A percentile compares a stretch with the other conserved stretches of the same genome.
These are phyloP conservation scores for Styphnolobium japonicum DNA, from an alignment of 306 rosid genomes.

Conservation along the genomic window DNA sequence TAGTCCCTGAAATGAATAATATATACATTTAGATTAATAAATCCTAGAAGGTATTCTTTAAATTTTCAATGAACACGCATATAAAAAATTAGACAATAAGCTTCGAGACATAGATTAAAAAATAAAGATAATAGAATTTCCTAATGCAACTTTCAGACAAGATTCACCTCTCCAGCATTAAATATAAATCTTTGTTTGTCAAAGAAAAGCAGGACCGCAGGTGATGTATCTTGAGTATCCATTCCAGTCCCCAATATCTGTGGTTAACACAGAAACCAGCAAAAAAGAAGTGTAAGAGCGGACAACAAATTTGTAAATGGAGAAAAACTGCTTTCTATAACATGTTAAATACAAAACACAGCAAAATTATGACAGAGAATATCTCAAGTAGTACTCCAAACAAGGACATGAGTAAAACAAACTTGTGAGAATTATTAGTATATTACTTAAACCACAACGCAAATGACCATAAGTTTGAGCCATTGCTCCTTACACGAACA, in stretches of 20 bases:
- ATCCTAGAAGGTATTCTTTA: neutral
- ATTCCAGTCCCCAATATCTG: constrained; percentile 86
- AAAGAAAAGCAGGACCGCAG: constrained; percentile 83
- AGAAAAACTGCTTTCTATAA: neutral
- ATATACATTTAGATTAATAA: neutral
- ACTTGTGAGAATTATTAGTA: neutral
- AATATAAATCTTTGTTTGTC: constrained; percentile 86
- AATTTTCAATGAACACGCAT: neutral
- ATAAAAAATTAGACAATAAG: neutral
- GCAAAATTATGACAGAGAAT: neutral
- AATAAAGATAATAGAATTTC: neutral
- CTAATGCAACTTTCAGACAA: neutral
- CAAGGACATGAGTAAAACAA: neutral
- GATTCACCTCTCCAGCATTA: constrained; percentile 82
- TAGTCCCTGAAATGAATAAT: constrained; percentile 53
- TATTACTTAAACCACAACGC: neutral
- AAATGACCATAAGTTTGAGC: neutral
- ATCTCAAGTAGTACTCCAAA: neutral
- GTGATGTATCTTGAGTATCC: constrained; percentile 92
- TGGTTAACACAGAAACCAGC: neutral
- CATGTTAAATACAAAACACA: neutral
- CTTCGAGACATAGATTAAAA: neutral
- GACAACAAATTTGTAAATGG: neutral
- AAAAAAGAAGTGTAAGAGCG: neutral
- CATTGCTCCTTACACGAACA: neutral